phyloP scores from a whole-genome alignment of 192 early-diverging fungal species.

The Geranomyces michiganensis region DNA sequence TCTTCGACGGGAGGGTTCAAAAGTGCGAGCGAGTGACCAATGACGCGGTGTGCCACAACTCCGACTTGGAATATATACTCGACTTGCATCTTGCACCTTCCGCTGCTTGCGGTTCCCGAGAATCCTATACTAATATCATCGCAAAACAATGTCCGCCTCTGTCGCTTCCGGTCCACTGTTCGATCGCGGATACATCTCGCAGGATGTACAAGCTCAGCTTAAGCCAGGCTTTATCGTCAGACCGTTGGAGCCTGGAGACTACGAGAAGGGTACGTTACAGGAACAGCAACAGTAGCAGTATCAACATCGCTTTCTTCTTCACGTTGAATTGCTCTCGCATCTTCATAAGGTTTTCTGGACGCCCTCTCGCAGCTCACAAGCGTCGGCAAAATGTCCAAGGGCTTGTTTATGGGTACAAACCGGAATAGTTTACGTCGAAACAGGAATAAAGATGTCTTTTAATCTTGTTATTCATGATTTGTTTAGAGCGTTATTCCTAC shows the following conservation, averaged over 20 bases:
- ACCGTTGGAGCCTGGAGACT: slow-evolving; percentile 78
- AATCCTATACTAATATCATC: too few relatives aligned
- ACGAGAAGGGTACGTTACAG: slow-evolving; percentile 73
- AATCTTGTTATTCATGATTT: too few relatives aligned
- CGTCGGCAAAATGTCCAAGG: slow-evolving; percentile 72
- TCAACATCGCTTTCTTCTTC: slow-evolving; percentile 46
- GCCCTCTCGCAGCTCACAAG: slow-evolving; percentile 74
- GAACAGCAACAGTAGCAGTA: too few relatives aligned
- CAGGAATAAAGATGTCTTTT: too few relatives aligned
- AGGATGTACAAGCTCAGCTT: slow-evolving; percentile 58
- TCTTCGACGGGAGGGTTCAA: too few relatives aligned
- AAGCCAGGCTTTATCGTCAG: slow-evolving; percentile 73
- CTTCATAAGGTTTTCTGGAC: slow-evolving; percentile 50
- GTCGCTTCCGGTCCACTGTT: slow-evolving; percentile 52
- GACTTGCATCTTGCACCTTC: too few relatives aligned
- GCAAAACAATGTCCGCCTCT: not conserved
- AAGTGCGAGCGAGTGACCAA: too few relatives aligned
- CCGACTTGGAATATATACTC: too few relatives aligned
- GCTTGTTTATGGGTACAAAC: slow-evolving; percentile 71
- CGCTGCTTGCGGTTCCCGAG: too few relatives aligned
- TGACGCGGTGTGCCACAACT: too few relatives aligned
- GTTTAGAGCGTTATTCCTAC: slow-evolving; percentile 70
- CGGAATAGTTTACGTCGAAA: too few relatives aligned
- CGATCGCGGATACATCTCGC: slow-evolving; percentile 68
- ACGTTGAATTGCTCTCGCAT: not conserved